Base-by-base conservation (phyloP, 2,329 filamentous ascomycete species). In the Plenodomus tracheiphilus region DNA sequence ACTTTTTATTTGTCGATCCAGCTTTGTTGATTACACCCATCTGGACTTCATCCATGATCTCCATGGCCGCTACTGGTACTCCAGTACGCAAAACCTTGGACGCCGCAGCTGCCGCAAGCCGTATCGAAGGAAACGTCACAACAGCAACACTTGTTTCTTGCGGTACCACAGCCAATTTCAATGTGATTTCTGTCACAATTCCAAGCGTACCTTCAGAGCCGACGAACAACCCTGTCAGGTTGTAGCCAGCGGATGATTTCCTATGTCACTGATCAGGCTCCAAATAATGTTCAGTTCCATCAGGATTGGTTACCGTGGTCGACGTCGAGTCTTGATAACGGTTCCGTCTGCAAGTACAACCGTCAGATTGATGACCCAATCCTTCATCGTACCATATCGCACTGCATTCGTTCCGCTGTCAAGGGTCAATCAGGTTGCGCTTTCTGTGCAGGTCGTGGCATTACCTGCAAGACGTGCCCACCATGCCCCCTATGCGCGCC, bases 1-100 rank as follows among this genome's bases (percentile, higher is more conserved):
- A 93, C 37, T 83, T 81, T 15, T 85, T 85, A 7, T 83, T 81
- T 0, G 87, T 91, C 3, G 84, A 83, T 1, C 87, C 86, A 10
- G 86, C 83, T 44, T 85, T 78, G 72, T 94, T 94, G 65, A 94
- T 85, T 0, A 93, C 87, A 55, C 79, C 81, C 89, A 94, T 94
- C 72, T 92, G 88, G 3, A 93, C 87, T 49, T 94, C 89, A 65
- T 94, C 89, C 87, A 94, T 91, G 59, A 94, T 85, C 72, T 94
- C 89, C 83, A 92, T 87, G 3, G 87, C 87, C 0, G 86, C 87
- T 6, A 92, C 81, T 0, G 86, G 88, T 3, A 91, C 79, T 0
- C 86, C 88, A 1, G 84, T 81, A 60, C 88, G 84, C 79, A 93
- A 88, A n/a, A 93, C 83, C 41, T 82, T 83, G 2, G 87, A 86